A percentile compares a stretch with the other conserved stretches of the same genome.
phyloP scores from a whole-genome alignment of 2,329 filamentous ascomycete genomes.

The Escovopsis sp. region DNA sequence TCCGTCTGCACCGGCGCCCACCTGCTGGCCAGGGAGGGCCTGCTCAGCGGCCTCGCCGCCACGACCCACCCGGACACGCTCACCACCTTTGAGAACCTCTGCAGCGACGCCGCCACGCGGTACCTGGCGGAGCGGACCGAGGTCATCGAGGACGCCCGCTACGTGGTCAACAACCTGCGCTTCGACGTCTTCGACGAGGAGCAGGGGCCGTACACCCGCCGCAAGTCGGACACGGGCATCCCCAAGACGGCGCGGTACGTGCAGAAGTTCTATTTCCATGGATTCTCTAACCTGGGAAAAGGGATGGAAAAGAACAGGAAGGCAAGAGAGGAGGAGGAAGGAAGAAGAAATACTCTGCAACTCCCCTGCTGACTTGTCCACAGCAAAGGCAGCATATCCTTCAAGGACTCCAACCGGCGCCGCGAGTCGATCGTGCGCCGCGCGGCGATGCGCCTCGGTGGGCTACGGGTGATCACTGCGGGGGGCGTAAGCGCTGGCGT shows the following conservation, averaged over 20 bases:
- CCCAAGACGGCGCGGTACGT: conserved; percentile 45
- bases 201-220: conserved; percentile 69
- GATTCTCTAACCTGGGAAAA: too few species aligned
- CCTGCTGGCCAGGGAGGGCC: conserved; percentile 59
- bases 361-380: neutral
- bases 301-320: too few species aligned
- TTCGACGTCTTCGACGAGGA: conserved; percentile 72
- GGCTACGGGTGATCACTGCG: conserved; percentile 60
- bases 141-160: conserved; percentile 64
- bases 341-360: neutral
- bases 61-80: conserved; percentile 72
- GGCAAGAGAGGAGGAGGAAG: neutral
- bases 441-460: conserved; percentile 56
- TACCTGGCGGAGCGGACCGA: conserved; percentile 65
- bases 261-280: too few species aligned
- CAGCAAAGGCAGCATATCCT: conserved; percentile 73
- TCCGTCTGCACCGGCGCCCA: conserved; percentile 68
- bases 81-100: conserved; percentile 67
- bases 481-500: conserved; percentile 67
- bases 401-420: conserved; percentile 56
- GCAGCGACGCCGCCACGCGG: conserved; percentile 55
- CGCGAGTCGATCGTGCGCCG: conserved; percentile 70
- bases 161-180: conserved; percentile 82
- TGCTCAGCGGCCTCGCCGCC: conserved; percentile 63
- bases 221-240: conserved; percentile 51